Conservation (phyloP, 2,329 filamentous ascomycete genomes). For the Verticillium albo-atrum region DNA sequence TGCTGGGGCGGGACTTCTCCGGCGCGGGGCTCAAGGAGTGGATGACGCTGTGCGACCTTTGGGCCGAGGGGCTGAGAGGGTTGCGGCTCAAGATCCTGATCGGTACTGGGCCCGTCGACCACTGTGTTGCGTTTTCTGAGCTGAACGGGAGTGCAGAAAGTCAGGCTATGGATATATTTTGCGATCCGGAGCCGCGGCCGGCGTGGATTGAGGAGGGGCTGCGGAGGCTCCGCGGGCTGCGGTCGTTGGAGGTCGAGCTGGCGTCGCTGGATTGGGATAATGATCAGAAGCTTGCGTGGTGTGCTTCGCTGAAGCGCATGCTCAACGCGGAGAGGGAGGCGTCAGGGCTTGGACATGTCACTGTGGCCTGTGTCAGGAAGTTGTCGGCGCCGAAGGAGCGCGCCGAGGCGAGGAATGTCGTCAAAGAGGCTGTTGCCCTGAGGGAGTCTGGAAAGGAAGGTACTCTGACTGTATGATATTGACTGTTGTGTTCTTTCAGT, state of each 20-base stretch:
- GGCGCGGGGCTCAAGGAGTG: slow-evolving; percentile 24
- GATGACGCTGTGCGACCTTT: slow-evolving; percentile 28
- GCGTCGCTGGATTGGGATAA: slow-evolving; percentile 23
- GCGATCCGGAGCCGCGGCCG: slow-evolving; percentile 6
- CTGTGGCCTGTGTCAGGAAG: neutral
- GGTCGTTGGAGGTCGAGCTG: slow-evolving; percentile 37
- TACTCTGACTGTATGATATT: neutral
- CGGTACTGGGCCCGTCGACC: slow-evolving; percentile 17
- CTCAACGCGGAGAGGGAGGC: slow-evolving; percentile 16
- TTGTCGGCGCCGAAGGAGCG: neutral
- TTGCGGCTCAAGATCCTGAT: slow-evolving; percentile 33
- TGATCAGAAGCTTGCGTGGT: slow-evolving; percentile 29
- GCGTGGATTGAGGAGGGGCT: slow-evolving; percentile 29
- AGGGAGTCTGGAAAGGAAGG: neutral
- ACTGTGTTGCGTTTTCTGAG: slow-evolving; percentile 4
- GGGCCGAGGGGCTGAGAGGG: slow-evolving; percentile 29
- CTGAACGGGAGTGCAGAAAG: slow-evolving; percentile 8
- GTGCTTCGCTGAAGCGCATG: slow-evolving; percentile 20
- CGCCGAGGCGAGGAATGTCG: neutral
- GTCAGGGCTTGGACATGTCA: neutral
- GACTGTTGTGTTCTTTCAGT: neutral
- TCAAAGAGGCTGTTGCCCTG: neutral
- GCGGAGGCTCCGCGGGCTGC: slow-evolving; percentile 21
- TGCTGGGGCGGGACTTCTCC: slow-evolving; percentile 31
- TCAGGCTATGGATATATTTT: slow-evolving; percentile 19